Conservation (phyloP, 2,329 filamentous ascomycete genomes). For the Teratosphaeria destructans region DNA sequence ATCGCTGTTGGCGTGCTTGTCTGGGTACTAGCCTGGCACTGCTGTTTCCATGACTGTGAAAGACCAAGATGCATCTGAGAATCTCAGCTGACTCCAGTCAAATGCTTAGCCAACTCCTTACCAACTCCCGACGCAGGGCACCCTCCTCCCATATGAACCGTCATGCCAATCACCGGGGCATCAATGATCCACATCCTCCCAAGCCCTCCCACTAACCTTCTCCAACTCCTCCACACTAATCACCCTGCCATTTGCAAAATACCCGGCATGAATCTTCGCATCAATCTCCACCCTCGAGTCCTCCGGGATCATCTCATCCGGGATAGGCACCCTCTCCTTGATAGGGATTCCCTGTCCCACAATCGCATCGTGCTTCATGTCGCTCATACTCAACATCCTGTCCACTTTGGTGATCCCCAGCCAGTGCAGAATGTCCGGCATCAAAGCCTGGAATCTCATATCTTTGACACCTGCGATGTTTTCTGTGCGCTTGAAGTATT, state of each 20-base stretch:
- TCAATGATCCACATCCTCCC: conserved; percentile 58
- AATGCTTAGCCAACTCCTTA: no score
- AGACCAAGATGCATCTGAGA: no score
- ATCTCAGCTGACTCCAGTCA: no score
- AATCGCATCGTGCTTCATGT: conserved; percentile 89
- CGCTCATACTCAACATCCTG: conserved; percentile 96
- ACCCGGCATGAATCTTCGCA: conserved; percentile 89
- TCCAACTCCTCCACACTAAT: conserved; percentile 80
- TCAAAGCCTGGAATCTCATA: conserved; percentile 96
- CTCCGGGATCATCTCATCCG: conserved; percentile 84
- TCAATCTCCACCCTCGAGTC: conserved; percentile 98
- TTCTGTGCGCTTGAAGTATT: conserved; percentile 96
- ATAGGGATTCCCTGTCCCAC: conserved; percentile 81
- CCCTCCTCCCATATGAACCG: no score
- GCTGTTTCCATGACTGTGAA: no score
- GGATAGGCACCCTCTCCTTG: conserved; percentile 79
- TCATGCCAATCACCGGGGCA: not conserved
- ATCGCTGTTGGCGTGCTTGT: no score
- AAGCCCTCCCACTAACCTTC: conserved; percentile 78
- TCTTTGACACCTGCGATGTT: conserved; percentile 93
- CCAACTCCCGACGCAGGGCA: no score
- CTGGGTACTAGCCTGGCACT: no score
- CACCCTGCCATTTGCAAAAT: conserved; percentile 78
- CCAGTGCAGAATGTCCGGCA: conserved; percentile 92
- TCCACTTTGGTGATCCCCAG: conserved; percentile 98